These are phyloP conservation scores for Penicillium hesseltinei DNA, from an alignment of 2,329 filamentous ascomycete species.

Conservation along the genomic window DNA sequence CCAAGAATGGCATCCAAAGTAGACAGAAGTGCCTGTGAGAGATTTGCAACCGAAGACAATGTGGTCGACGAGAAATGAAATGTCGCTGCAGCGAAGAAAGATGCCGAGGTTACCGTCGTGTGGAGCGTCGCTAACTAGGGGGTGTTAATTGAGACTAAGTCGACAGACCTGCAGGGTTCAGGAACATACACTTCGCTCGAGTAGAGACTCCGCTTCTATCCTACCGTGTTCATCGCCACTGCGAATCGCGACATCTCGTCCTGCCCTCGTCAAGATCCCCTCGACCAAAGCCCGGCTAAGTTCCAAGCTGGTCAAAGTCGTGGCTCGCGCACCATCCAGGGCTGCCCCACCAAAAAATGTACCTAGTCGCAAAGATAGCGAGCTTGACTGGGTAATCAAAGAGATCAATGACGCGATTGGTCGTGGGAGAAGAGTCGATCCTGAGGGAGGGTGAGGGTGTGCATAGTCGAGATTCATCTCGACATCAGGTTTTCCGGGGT, in stretches of 20 bases:
- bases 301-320: slow-evolving; percentile 46
- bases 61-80: slow-evolving; percentile 48
- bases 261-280: slow-evolving; percentile 44
- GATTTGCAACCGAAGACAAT: slow-evolving; percentile 42
- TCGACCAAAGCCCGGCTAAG: slow-evolving; percentile 47
- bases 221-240: slow-evolving; percentile 50
- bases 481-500: background rate
- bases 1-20: slow-evolving; percentile 49
- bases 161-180: background rate
- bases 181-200: slow-evolving; percentile 46
- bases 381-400: slow-evolving; percentile 46
- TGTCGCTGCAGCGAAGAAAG: slow-evolving; percentile 48
- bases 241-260: slow-evolving; percentile 43
- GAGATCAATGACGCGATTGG: slow-evolving; percentile 47
- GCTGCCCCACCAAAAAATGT: slow-evolving; percentile 45
- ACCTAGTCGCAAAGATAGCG: slow-evolving; percentile 45
- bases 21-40: slow-evolving; percentile 46
- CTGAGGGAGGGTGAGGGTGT: slow-evolving; percentile 16
- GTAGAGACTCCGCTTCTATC: slow-evolving; percentile 43
- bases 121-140: slow-evolving; percentile 45
- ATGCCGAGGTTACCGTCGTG: slow-evolving; percentile 46
- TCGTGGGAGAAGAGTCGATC: slow-evolving; percentile 42
- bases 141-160: slow-evolving; percentile 11
- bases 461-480: background rate
- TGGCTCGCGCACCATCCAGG: slow-evolving; percentile 44